Evolutionary conservation across 805 yeast species (phyloP), one percentile per base, ranked within the genome.

Genomic region (Nakazawaea ambrosiae): DNA sequence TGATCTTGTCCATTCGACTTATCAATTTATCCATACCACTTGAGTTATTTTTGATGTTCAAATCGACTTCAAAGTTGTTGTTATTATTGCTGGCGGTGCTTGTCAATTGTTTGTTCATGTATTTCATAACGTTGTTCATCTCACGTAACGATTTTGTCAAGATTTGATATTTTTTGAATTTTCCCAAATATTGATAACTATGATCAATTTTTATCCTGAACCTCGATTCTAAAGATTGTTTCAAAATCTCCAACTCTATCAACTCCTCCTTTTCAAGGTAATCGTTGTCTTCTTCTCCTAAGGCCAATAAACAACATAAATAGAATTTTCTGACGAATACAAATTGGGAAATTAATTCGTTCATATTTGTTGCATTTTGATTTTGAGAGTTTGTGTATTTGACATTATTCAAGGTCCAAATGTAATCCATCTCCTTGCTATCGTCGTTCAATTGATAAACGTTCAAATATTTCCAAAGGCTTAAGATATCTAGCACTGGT

Each of bases 291-390:
- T 9, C 5, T 19, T 30, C 34, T 3, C 31, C 31, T 20, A 37
- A 31, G 3, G 32, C 10, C 11, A 37, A 15, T 12, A 37, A 32
- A 27, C 40, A 37, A 28, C 40, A 37, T 7, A 32, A 19, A 24
- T n/a, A 37, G 18, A 32, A 31, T 27, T 37, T 37, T 18, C 40
- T 17, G 3, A 37, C 27, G 2, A 32, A n/a, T 4, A 37, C 29
- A 17, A 30, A 37, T n/a, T 22, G 15, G 15, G 26, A 25, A 15
- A 36, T 24, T 27, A 31, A 31, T 26, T 31, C 30, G 14, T 16
- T 19, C 17, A 30, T 17, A 9, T 24, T 29, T 12, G 20, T 5
- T 17, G 28, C 18, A 10, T n/a, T n/a, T n/a, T n/a, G n/a, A n/a
- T n/a, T n/a, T n/a, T n/a, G n/a, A n/a, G n/a, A n/a, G n/a, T n/a